Base-by-base conservation (phyloP, 2,329 filamentous ascomycete genomes). In the Epichloe gansuensis region DNA sequence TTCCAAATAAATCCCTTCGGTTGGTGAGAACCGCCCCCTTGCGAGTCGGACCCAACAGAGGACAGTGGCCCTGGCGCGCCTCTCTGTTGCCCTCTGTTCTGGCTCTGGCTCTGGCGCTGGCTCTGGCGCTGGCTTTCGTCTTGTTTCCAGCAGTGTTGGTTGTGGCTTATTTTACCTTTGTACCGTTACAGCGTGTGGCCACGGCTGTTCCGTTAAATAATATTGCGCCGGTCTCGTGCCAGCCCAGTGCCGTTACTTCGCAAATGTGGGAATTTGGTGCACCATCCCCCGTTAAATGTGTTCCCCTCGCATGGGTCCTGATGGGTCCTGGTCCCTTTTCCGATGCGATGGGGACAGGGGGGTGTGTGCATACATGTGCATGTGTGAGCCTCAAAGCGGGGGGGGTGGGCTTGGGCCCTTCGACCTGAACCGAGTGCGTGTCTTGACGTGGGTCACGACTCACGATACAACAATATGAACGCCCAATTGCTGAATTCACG, bases 301-400 rank as follows among this genome's bases (percentile, higher is more conserved):
- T 50, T 38, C 48, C 48, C 40, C 40, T 50, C 48, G 48, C 48
- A 50, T 43, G 44, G 39, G 40, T 35, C 39, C 34, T 21, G 36
- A 41, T 46, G 31, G 47, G n/a, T 12, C 41, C 43, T 51, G 38
- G 43, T 44, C 40, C 39, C 49, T 45, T 47, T 38, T 49, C 48
- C 52, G 49, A 53, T 51, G 49, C 48, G 23, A 38, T 51, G 52
- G 52, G 44, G 47, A 45, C 36, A 41, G 35, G 47, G 51, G 51
- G 51, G 51, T 23, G 47, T 44, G 51, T 45, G 51, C 34, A 40
- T 45, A 27, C 2, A 35, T 39, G 46, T 13, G n/a, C 25, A 23
- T 39, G 21, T 47, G 25, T 43, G 46, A 40, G 39, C 17, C 5
- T 31, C 35, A 9, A 36, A 47, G 34, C n/a, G 42, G 23, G 31